phyloP scores from a whole-genome alignment of 371 early-diverging fungal genomes.

The Nematocida ausubeli region DNA sequence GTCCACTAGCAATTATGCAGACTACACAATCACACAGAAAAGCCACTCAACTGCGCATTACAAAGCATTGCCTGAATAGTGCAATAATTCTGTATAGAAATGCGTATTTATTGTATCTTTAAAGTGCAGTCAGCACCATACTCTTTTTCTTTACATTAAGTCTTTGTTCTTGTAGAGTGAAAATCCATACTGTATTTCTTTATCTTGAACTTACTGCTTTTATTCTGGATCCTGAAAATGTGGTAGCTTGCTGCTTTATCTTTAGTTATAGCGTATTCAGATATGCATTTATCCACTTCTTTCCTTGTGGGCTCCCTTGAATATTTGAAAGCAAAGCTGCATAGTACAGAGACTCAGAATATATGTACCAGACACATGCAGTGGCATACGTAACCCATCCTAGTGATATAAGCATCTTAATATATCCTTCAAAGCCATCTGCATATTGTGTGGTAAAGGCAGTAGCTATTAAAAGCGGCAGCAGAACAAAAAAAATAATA shows the following conservation, averaged over 20 bases:
- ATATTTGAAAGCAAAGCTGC: not conserved
- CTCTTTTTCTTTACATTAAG: too few species aligned
- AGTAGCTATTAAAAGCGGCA: not conserved
- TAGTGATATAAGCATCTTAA: not conserved
- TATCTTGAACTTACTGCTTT: too few species aligned
- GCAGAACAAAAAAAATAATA: not conserved
- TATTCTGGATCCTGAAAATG: too few species aligned
- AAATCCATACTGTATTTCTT: too few species aligned
- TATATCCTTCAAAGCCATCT: not conserved
- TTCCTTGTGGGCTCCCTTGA: constrained; percentile 5
- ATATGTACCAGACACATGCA: not conserved
- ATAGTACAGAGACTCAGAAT: constrained; percentile 6
- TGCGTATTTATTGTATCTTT: too few species aligned
- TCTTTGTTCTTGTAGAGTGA: too few species aligned
- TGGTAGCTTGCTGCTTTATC: constrained; percentile 6
- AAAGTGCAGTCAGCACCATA: too few species aligned
- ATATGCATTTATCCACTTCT: not conserved
- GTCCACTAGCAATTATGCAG: too few species aligned
- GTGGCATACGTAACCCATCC: constrained; percentile 1
- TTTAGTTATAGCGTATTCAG: constrained; percentile 5
- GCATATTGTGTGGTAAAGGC: not conserved
- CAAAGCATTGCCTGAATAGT: too few species aligned
- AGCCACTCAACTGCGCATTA: too few species aligned
- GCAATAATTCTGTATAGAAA: too few species aligned
- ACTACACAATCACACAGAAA: too few species aligned